Evolutionary conservation across 225 moss, liverwort and hornwort genomes (phyloP).

Genomic region (Climacium dendroides): DNA sequence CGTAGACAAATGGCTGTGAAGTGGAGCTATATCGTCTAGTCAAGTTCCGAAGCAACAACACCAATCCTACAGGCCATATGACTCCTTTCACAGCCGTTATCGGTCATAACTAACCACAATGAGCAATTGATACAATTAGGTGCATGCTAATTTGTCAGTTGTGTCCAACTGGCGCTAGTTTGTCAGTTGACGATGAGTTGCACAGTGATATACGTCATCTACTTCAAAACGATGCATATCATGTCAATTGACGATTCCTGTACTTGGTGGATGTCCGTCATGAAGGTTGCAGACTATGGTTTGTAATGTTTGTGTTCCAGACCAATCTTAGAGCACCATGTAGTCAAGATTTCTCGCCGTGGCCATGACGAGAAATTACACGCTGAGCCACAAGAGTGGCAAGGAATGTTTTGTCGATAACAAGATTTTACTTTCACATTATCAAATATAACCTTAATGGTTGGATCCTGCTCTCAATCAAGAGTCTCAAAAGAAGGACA

Average conservation of each 20-base stretch:
- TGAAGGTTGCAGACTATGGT: not conserved
- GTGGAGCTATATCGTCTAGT: not conserved
- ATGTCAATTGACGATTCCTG: not conserved
- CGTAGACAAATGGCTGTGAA: not conserved
- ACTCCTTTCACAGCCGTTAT: not conserved
- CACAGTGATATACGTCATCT: not conserved
- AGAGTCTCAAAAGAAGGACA: not conserved
- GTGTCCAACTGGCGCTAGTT: not conserved
- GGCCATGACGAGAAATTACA: not conserved
- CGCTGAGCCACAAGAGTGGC: not conserved
- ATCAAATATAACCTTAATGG: not conserved
- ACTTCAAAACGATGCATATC: not conserved
- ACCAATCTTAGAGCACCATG: not conserved
- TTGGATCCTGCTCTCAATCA: not conserved
- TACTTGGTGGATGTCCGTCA: not conserved
- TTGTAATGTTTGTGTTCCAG: not conserved
- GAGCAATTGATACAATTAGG: not conserved
- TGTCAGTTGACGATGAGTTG: not conserved
- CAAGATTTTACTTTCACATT: no score
- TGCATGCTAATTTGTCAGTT: not conserved
- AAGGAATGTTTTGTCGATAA: no score
- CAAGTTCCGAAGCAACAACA: not conserved
- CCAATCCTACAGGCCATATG: not conserved
- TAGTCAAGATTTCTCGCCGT: not conserved
- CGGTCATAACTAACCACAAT: not conserved